These are phyloP conservation scores for Salvia splendens DNA, from an alignment of 257 asterid species.

Conservation along the genomic window DNA sequence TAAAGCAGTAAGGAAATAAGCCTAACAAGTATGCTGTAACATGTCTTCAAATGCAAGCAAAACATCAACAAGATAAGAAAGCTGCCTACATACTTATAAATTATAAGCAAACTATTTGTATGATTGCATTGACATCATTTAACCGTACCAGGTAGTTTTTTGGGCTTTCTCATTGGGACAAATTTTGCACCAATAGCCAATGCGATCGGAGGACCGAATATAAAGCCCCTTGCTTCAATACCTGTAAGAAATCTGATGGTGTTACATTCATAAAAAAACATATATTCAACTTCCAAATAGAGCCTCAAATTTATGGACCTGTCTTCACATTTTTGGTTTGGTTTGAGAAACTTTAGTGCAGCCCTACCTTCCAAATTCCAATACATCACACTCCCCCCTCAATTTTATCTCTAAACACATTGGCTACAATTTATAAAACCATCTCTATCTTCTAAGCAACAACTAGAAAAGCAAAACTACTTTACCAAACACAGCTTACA, in stretches of 20 bases:
- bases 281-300: background rate
- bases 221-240: conserved; percentile 94
- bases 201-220: conserved; percentile 97
- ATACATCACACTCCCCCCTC: background rate
- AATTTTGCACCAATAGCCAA: conserved; percentile 93
- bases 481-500: background rate
- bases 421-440: background rate
- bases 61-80: background rate
- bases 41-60: background rate
- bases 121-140: conserved; percentile 14
- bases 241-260: conserved; percentile 50
- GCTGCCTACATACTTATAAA: conserved; percentile 4
- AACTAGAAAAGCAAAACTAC: background rate
- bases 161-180: conserved; percentile 93
- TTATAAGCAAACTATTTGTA: conserved; percentile 15
- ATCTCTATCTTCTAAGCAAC: conserved; percentile 7
- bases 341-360: background rate
- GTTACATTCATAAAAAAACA: background rate
- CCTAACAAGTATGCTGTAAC: background rate
- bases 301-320: background rate
- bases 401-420: background rate
- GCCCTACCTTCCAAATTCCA: background rate
- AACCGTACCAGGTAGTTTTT: conserved; percentile 73
- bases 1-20: background rate
- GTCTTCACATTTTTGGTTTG: background rate